Percentiles rank a stretch among this genome's conserved stretches.
Evolutionary conservation across 2,329 filamentous ascomycete genomes (phyloP).

Genomic region (Ascochyta clinopodiicola): DNA sequence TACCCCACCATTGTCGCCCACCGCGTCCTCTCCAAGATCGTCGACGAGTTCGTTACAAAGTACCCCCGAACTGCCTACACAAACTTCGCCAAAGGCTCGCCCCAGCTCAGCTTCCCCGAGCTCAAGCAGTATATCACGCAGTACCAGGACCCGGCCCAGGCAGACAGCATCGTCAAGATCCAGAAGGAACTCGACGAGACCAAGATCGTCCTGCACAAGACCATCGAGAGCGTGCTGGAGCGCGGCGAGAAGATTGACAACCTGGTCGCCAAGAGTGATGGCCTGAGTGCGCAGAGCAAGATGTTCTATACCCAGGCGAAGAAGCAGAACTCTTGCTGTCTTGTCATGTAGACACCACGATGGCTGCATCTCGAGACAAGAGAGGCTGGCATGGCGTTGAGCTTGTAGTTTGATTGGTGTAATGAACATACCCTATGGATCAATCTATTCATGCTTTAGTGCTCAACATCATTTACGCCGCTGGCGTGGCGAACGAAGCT

Average conservation of each 20-base stretch:
- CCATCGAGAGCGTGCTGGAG: constrained; percentile 86
- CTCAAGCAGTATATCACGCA: constrained; percentile 79
- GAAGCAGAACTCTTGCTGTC: constrained; percentile 68
- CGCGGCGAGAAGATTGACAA: constrained; percentile 96
- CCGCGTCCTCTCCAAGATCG: constrained; percentile 82
- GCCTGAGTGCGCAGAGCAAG: constrained; percentile 89
- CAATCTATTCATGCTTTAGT: no score
- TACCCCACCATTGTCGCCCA: constrained; percentile 78
- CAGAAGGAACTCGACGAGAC: constrained; percentile 97
- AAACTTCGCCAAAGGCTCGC: constrained; percentile 53
- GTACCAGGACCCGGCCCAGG: constrained; percentile 87
- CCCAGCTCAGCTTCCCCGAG: constrained; percentile 65
- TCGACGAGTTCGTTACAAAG: constrained; percentile 83
- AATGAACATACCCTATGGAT: constrained; percentile 19
- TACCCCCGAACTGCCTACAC: constrained; percentile 75
- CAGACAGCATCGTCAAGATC: constrained; percentile 93
- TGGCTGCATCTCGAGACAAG: neutral
- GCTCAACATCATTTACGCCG: no score
- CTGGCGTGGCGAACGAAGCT: no score
- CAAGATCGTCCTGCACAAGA: constrained; percentile 96
- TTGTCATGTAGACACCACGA: constrained; percentile 55
- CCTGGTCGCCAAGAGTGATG: constrained; percentile 91
- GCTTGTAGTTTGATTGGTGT: constrained; percentile 5
- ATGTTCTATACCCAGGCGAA: constrained; percentile 87
- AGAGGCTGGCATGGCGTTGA: constrained; percentile 1